Conservation (phyloP, 495 filamentous ascomycete genomes). For the Penicillium alfredii region DNA sequence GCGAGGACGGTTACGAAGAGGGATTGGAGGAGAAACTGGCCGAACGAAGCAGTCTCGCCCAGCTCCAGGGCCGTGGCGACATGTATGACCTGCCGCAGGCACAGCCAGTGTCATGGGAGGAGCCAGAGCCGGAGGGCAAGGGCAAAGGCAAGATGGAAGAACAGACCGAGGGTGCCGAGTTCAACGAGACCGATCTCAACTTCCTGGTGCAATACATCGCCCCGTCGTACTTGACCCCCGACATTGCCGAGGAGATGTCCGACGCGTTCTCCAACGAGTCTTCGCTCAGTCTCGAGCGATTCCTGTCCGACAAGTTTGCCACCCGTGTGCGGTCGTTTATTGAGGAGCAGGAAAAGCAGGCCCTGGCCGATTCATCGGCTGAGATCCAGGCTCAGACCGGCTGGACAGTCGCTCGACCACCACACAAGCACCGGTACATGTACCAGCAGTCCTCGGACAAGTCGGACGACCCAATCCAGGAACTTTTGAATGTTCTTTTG, state of each 20-base stretch:
- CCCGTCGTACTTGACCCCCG: conserved; percentile 88
- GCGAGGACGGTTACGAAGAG: conserved; percentile 86
- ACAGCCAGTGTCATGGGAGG: conserved; percentile 42
- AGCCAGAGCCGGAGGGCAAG: conserved; percentile 27
- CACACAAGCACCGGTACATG: conserved; percentile 91
- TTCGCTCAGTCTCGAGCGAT: conserved; percentile 68
- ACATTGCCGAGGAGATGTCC: conserved; percentile 76
- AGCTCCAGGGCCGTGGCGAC: conserved; percentile 86
- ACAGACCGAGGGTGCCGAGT: conserved; percentile 42
- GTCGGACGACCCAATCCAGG: conserved; percentile 56
- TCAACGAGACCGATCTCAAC: conserved; percentile 71
- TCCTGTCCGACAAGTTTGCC: conserved; percentile 73
- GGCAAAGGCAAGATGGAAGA: conserved; percentile 42
- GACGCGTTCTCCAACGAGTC: conserved; percentile 76
- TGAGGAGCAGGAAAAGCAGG: conserved; percentile 52
- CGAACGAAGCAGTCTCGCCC: conserved; percentile 80
- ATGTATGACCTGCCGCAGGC: conserved; percentile 75
- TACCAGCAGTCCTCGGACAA: conserved; percentile 56
- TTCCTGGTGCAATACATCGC: conserved; percentile 86
- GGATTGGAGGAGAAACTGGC: conserved; percentile 85
- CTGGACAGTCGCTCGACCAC: conserved; percentile 77
- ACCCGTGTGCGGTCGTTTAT: conserved; percentile 62
- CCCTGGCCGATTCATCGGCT: conserved; percentile 36
- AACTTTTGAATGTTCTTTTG: conserved; percentile 70
- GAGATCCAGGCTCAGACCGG: conserved; percentile 53